phyloP scores from a whole-genome alignment of 192 early-diverging fungal species.

The Diversispora eburnea region DNA sequence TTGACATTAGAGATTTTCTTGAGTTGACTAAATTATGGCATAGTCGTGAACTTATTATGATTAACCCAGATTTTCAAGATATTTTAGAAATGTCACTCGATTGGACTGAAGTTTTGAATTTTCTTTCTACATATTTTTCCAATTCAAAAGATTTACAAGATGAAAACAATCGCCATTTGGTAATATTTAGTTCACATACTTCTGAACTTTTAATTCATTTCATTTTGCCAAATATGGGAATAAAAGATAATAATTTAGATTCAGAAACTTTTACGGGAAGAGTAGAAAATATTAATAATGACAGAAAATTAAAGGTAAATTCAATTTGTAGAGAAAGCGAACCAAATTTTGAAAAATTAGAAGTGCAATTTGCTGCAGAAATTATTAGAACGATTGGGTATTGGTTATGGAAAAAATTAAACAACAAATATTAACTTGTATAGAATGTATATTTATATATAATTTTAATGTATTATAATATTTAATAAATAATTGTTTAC shows the following conservation, averaged over 20 bases:
- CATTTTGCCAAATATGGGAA: slow-evolving; percentile 6
- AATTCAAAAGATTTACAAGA: slow-evolving; percentile 40
- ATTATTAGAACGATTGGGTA: slow-evolving; percentile 25
- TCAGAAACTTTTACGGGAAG: background rate
- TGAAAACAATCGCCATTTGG: slow-evolving; percentile 38
- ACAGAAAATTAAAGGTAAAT: background rate
- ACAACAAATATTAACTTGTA: background rate
- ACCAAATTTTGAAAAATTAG: slow-evolving; percentile 2
- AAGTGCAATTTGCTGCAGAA: slow-evolving; percentile 18
- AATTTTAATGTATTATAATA: too few species aligned
- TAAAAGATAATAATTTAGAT: background rate
- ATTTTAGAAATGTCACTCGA: slow-evolving; percentile 37
- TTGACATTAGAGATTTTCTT: slow-evolving; percentile 40
- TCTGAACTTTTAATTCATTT: slow-evolving; percentile 41
- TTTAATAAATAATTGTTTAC: too few species aligned
- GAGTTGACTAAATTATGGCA: slow-evolving; percentile 39
- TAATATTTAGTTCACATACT: slow-evolving; percentile 43
- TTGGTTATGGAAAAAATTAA: slow-evolving; percentile 15
- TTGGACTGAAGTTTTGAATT: slow-evolving; percentile 38
- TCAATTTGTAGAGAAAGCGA: slow-evolving; percentile 8
- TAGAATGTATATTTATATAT: too few species aligned
- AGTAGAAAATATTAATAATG: background rate
- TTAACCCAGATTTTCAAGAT: slow-evolving; percentile 41
- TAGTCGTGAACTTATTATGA: slow-evolving; percentile 35
- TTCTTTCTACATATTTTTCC: slow-evolving; percentile 34